Evolutionary conservation across 108 stramenopile species (phyloP), one percentile per base, ranked within the genome.

Genomic region (Skeletonema menzelii): DNA sequence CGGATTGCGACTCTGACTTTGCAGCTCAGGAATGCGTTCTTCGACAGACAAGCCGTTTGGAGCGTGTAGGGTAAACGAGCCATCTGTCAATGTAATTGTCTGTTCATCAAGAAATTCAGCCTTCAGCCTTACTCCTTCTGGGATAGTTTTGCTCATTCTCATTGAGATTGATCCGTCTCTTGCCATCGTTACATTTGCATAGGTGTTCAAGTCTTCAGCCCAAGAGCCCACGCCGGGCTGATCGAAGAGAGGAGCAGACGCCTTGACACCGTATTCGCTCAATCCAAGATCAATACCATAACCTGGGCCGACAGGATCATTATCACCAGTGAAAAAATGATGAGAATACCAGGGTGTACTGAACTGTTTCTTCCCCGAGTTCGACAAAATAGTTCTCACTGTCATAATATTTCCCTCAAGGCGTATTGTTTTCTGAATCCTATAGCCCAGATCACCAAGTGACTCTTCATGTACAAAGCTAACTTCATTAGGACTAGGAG

Each of bases 321-420:
- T 56, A 80, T 93, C 90, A 35, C 89, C 88, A 26, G 87, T 85
- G 55, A 91, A 93, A 65, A 93, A 87, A 70, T 91, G 87, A 69
- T 93, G 92, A 15, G 90, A 89, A 70, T 93, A 93, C 90, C 90
- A 91, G 17, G 88, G 87, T 4, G 92, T 93, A 5, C 87, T 82
- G 65, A 93, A 91, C 22, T 86, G 68, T 19, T 85, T 83, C 57
- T 73, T 69, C 56, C 92, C 92, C 19, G 85, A 38, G 79, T 93
- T 93, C 15, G 88, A 86, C 73, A 93, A 57, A 14, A 72, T 63
- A 22, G 85, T 76, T 55, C 84, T 86, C 63, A 91, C 88, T 13
- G 72, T 68, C 44, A 91, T 70, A 12, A 87, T 56, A 56, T 85
- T 65, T 19, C 86, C 82, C 46, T 85, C 74, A 3, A 89, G 59